Evolutionary conservation across 352 stramenopile species (phyloP), one percentile per base, ranked within the genome.

Genomic region (Pythium myriotylum): DNA sequence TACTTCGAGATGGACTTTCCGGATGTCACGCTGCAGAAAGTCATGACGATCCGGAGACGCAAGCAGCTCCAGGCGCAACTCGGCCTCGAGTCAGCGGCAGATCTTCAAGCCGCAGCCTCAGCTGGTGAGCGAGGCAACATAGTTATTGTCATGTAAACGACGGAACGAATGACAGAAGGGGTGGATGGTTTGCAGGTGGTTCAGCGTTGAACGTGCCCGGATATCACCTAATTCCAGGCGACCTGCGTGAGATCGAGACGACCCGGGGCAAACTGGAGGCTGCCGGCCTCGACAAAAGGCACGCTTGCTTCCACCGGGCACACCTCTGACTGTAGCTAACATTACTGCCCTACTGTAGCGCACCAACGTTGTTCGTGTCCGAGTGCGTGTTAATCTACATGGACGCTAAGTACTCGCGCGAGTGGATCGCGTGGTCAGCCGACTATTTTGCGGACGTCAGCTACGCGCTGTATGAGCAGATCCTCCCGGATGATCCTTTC

Each of bases 321-420:
- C 40, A 4, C 29, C 29, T 35, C 10, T 35, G 29, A 35, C 10
- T 10, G 10, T 5, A 10, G 5, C 29, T 35, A 35, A 35, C 29
- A 5, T 20, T 16, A 14, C 10, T 51, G n/a, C 17, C 5, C 13
- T 8, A 33, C 24, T 40, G 32, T 35, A 83, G 65, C 39, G 49
- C 62, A 9, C 84, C 80, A 12, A 91, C 83, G 43, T 61, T 94
- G 41, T 92, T 97, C 47, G 75, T 97, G 51, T 97, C 91, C 4
- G 91, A 97, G 65, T 95, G 84, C 49, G 91, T 97, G 58, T 59
- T 97, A 39, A 92, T 96, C 58, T 97, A 97, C 77, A 96, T 97
- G 77, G 82, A 95, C 24, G 80, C 91, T 16, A 76, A 84, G 49
- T 84, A 81, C 59, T 96, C 89, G 14, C 75, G 74, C 22, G 74